These are phyloP conservation scores for Hippophae tibetana DNA, from an alignment of 306 rosid genomes.

Conservation along the genomic window DNA sequence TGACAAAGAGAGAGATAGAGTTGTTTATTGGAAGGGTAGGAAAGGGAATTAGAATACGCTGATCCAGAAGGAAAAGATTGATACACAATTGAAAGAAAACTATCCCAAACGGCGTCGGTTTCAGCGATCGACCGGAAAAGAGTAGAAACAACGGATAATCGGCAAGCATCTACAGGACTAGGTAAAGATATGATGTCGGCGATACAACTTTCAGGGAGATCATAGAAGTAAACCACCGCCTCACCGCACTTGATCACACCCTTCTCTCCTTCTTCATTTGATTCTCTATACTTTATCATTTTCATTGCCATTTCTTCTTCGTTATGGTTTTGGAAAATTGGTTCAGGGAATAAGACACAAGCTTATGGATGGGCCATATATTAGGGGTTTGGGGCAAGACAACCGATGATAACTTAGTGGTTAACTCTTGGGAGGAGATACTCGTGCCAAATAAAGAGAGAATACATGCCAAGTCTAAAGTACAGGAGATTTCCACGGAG, in stretches of 20 bases:
- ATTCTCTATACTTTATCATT: neutral
- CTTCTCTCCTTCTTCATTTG: neutral
- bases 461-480: too few relatives aligned
- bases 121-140: slow-evolving; percentile 59
- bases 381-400: too few relatives aligned
- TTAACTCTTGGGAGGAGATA: too few relatives aligned
- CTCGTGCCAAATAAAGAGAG: too few relatives aligned
- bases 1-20: slow-evolving; percentile 40
- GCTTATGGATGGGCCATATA: too few relatives aligned
- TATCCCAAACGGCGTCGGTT: slow-evolving; percentile 64
- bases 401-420: too few relatives aligned
- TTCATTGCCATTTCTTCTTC: neutral
- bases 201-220: slow-evolving; percentile 61
- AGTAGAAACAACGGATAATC: slow-evolving; percentile 37
- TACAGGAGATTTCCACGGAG: too few relatives aligned
- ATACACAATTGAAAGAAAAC: slow-evolving; percentile 43
- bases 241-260: neutral
- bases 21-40: slow-evolving; percentile 40
- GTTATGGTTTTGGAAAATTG: too few relatives aligned
- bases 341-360: too few relatives aligned
- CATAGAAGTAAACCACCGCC: slow-evolving; percentile 20
- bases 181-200: slow-evolving; percentile 55
- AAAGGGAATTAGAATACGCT: neutral
- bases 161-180: slow-evolving; percentile 52
- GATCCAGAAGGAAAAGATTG: neutral